These are phyloP conservation scores for Gamarada debralockiae DNA, from an alignment of 495 filamentous ascomycete species.

Conservation along the genomic window DNA sequence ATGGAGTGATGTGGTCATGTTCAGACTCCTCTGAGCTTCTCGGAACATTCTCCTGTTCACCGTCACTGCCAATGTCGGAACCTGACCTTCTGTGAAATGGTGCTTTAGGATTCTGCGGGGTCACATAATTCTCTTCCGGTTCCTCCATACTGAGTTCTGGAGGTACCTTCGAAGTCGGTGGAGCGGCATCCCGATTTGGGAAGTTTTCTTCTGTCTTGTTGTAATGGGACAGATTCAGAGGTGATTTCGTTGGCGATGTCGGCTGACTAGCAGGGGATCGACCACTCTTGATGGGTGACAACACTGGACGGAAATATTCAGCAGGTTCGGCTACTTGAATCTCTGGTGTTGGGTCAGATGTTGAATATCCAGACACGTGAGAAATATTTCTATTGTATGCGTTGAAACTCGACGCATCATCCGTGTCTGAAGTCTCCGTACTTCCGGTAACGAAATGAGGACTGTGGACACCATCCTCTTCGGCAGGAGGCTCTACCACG, in stretches of 20 bases:
- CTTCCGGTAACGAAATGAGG: neutral
- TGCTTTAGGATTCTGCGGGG: no score
- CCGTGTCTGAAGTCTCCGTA: no score
- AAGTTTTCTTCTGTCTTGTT: no score
- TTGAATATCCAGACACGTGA: slow-evolving; percentile 6
- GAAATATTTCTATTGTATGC: slow-evolving; percentile 10
- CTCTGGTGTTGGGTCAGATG: slow-evolving; percentile 11
- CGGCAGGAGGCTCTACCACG: neutral
- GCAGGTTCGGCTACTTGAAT: slow-evolving; percentile 15
- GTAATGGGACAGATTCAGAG: neutral
- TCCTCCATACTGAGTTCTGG: neutral
- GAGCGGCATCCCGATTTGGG: neutral
- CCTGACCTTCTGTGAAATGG: no score
- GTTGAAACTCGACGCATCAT: neutral
- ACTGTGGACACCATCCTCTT: neutral
- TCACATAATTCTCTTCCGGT: no score
- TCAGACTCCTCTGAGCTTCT: neutral
- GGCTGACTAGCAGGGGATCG: neutral
- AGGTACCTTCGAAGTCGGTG: neutral
- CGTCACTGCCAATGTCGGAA: no score
- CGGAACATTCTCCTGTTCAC: neutral
- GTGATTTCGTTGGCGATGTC: neutral
- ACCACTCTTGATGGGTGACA: slow-evolving; percentile 7
- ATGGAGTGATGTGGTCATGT: neutral
- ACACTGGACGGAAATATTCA: slow-evolving; percentile 9